Conservation (phyloP, 257 asterid genomes). For the Solanum pimpinellifolium region DNA sequence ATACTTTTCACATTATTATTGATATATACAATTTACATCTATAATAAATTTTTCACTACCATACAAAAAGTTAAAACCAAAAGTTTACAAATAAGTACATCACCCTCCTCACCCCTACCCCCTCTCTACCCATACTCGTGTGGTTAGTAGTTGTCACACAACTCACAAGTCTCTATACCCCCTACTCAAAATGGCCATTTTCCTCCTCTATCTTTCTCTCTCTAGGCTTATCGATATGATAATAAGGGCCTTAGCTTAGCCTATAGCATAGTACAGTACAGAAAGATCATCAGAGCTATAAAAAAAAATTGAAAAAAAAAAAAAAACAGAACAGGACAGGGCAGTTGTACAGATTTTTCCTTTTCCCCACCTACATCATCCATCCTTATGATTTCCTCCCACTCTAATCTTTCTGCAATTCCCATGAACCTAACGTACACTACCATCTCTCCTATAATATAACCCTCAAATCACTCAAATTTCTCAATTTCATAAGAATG, state of each 20-base stretch:
- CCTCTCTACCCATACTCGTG: neutral
- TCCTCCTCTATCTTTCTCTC: neutral
- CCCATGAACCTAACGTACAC: constrained; percentile 18
- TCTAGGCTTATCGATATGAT: constrained; percentile 35
- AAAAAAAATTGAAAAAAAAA: neutral
- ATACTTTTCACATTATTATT: neutral
- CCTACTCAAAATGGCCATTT: neutral
- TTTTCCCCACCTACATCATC: constrained; percentile 19
- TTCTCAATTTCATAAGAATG: neutral
- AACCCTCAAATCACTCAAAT: neutral
- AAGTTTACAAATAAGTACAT: constrained; percentile 9
- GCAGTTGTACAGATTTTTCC: constrained; percentile 14
- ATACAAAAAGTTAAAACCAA: neutral
- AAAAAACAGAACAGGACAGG: constrained; percentile 16
- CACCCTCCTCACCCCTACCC: neutral
- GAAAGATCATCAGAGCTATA: constrained; percentile 13
- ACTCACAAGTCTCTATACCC: neutral
- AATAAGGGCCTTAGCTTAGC: constrained; percentile 3
- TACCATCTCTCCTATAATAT: constrained; percentile 3
- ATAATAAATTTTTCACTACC: neutral
- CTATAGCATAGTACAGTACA: constrained; percentile 22
- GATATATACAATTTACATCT: neutral
- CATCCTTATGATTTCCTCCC: constrained; percentile 18
- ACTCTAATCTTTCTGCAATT: constrained; percentile 28
- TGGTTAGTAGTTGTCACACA: neutral